These are phyloP conservation scores for Zygosaccharomyces siamensis DNA, from an alignment of 805 yeast species.

Conservation along the genomic window DNA sequence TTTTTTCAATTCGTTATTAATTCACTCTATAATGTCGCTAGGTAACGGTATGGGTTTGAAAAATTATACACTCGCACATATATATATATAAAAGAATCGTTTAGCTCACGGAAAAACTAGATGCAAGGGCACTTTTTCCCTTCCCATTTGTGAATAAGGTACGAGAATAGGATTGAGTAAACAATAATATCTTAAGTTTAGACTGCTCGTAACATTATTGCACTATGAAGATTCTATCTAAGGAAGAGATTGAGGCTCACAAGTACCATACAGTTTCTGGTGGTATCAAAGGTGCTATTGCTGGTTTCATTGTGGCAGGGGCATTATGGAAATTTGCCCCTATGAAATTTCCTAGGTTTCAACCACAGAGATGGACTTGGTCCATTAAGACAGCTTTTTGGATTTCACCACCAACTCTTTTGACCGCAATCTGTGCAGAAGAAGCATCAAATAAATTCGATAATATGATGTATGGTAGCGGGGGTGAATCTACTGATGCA, in stretches of 20 bases:
- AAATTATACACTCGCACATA: neutral
- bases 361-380: slow-evolving; percentile 43
- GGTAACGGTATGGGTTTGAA: slow-evolving; percentile 3
- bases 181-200: neutral
- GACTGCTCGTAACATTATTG: neutral
- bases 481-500: slow-evolving; percentile 35
- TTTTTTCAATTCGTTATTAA: neutral
- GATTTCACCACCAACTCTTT: slow-evolving; percentile 61
- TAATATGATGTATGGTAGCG: slow-evolving; percentile 50
- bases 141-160: neutral
- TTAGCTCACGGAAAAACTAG: neutral
- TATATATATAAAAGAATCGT: neutral
- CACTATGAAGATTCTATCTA: slow-evolving; percentile 59
- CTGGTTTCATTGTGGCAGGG: slow-evolving; percentile 54
- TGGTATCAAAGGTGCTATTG: slow-evolving; percentile 53
- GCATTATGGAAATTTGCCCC: slow-evolving; percentile 51
- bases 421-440: slow-evolving; percentile 64
- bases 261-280: slow-evolving; percentile 53
- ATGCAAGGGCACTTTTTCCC: neutral
- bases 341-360: slow-evolving; percentile 42
- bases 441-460: slow-evolving; percentile 66
- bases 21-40: neutral
- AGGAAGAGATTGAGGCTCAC: slow-evolving; percentile 66
- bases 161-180: no score
- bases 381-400: slow-evolving; percentile 59